These are phyloP conservation scores for Haematococcus lacustris DNA, from an alignment of 139 green algal species.

Conservation along the genomic window DNA sequence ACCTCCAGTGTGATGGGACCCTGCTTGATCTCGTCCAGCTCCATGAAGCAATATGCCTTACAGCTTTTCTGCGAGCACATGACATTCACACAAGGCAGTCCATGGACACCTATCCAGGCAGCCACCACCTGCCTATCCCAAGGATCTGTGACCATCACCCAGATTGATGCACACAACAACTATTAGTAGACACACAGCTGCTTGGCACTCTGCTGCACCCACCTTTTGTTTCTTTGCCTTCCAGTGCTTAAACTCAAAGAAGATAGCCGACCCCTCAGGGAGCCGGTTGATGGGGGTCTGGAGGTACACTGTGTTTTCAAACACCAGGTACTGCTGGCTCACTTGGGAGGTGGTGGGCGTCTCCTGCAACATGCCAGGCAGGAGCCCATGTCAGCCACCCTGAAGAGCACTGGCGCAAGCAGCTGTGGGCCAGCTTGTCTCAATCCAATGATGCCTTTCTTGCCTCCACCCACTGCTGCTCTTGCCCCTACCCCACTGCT, in stretches of 20 bases:
- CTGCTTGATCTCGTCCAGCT: conserved; percentile 48
- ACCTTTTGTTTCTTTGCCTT: conserved; percentile 70
- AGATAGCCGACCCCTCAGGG: conserved; percentile 34
- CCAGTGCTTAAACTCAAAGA: conserved; percentile 70
- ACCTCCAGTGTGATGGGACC: conserved; percentile 46
- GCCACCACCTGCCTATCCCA: background rate
- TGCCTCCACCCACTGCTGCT: too few relatives aligned
- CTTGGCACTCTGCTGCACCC: background rate
- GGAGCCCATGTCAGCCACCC: too few relatives aligned
- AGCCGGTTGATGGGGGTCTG: conserved; percentile 50
- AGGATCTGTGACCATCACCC: background rate
- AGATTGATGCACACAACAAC: background rate
- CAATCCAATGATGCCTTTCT: too few relatives aligned
- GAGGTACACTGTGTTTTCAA: conserved; percentile 48
- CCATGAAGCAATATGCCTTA: conserved; percentile 50
- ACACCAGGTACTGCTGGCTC: conserved; percentile 40
- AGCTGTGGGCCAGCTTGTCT: too few relatives aligned
- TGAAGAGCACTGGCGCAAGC: too few relatives aligned
- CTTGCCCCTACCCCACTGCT: too few relatives aligned
- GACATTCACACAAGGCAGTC: background rate
- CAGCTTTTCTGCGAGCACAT: conserved; percentile 28
- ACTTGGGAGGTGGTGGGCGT: conserved; percentile 18
- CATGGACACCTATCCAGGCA: background rate
- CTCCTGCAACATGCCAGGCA: too few relatives aligned
- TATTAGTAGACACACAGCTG: background rate